These are phyloP conservation scores for Leucoagaricus sp. DNA, from an alignment of 1,284 basidiomycete genomes.

Conservation along the genomic window DNA sequence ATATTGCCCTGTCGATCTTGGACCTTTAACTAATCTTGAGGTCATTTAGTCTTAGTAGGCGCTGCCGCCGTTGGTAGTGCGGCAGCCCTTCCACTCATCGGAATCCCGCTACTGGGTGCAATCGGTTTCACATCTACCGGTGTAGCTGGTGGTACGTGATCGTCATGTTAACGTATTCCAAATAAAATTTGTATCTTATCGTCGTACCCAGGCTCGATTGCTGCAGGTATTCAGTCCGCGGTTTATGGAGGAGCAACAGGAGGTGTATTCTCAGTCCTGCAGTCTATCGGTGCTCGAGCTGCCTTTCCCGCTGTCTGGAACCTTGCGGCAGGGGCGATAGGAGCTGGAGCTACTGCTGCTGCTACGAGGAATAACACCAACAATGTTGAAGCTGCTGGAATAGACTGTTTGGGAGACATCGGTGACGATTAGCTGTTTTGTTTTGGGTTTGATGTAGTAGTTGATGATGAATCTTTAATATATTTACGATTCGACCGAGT, in stretches of 20 bases:
- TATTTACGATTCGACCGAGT: too few relatives aligned
- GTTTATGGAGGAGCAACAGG: slow-evolving; percentile 15
- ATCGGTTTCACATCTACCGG: slow-evolving; percentile 13
- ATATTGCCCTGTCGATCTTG: neutral
- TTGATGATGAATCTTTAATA: too few relatives aligned
- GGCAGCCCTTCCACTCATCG: neutral
- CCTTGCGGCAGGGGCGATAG: slow-evolving; percentile 17
- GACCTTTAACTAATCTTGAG: neutral
- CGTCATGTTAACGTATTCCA: neutral
- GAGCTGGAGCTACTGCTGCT: neutral
- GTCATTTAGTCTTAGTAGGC: neutral
- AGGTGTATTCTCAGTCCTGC: slow-evolving; percentile 14
- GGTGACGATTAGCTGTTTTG: neutral
- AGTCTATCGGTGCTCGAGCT: slow-evolving; percentile 4
- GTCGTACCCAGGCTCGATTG: slow-evolving; percentile 8
- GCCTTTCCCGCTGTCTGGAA: neutral
- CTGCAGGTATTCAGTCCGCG: slow-evolving; percentile 11
- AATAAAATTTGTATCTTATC: neutral
- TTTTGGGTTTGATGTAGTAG: too few relatives aligned
- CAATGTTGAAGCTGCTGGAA: neutral
- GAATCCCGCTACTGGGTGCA: neutral
- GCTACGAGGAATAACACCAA: too few relatives aligned
- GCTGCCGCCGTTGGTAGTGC: neutral
- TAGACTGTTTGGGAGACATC: neutral
- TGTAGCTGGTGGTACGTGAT: slow-evolving; percentile 7